phyloP scores from a whole-genome alignment of 768 basidiomycete species.

The Pleurotus djamor region DNA sequence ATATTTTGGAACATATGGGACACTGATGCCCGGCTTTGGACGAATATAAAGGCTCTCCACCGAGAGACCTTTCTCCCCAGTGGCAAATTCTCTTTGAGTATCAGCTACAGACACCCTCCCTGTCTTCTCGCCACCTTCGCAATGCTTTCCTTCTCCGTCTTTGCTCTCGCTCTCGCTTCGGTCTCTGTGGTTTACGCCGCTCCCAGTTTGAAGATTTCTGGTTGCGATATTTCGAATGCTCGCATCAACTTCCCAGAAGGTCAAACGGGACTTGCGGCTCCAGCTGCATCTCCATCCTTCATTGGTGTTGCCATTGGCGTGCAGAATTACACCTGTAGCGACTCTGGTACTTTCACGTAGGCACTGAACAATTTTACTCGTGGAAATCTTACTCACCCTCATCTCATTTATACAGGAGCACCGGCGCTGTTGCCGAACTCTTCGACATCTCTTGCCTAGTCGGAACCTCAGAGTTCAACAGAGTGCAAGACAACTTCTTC shows the following conservation, averaged over 20 bases:
- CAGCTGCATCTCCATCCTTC: conserved; percentile 30
- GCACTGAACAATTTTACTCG: conserved; percentile 7
- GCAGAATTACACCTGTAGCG: conserved; percentile 54
- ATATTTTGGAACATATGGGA: too few relatives aligned
- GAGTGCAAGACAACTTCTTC: conserved; percentile 24
- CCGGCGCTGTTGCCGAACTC: conserved; percentile 50
- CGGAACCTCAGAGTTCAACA: conserved; percentile 22
- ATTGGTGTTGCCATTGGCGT: conserved; percentile 46
- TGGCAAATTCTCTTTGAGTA: not conserved
- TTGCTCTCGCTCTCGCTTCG: not conserved
- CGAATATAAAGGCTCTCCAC: not conserved
- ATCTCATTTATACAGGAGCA: conserved; percentile 24
- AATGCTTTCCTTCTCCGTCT: too few relatives aligned
- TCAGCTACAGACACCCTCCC: too few relatives aligned
- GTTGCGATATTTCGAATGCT: conserved; percentile 22
- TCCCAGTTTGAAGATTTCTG: not conserved
- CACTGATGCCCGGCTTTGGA: not conserved
- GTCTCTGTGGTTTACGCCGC: not conserved
- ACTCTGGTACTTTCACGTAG: conserved; percentile 43
- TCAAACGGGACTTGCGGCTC: conserved; percentile 30
- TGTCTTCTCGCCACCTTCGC: too few relatives aligned
- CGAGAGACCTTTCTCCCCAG: not conserved
- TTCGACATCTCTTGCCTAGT: conserved; percentile 54
- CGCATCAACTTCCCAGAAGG: conserved; percentile 17
- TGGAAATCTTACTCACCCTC: too few relatives aligned